Percentiles rank a stretch among this genome's conserved stretches.
phyloP scores from a whole-genome alignment of 495 filamentous ascomycete genomes.

The Neurospora sp. region DNA sequence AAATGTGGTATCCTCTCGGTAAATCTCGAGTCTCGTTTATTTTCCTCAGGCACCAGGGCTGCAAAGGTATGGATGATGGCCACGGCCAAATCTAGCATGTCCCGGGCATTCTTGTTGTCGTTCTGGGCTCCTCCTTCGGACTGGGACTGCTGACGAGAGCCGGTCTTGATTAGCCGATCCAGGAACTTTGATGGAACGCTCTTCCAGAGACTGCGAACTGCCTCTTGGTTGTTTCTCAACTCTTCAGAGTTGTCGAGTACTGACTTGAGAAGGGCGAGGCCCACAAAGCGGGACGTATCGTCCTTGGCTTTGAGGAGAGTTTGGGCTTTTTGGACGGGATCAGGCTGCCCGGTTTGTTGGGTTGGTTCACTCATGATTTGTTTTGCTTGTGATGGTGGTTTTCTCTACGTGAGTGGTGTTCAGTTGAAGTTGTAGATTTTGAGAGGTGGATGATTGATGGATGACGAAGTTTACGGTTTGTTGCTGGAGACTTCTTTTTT shows the following conservation, averaged over 20 bases:
- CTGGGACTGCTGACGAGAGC: slow-evolving; percentile 16
- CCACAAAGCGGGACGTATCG: slow-evolving; percentile 57
- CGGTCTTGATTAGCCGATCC: slow-evolving; percentile 47
- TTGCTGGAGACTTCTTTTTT: too few species aligned
- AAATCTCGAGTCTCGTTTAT: slow-evolving; percentile 32
- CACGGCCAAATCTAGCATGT: slow-evolving; percentile 53
- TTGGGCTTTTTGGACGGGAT: slow-evolving; percentile 31
- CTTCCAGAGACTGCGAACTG: slow-evolving; percentile 37
- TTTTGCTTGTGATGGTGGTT: not conserved
- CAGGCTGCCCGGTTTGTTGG: slow-evolving; percentile 1
- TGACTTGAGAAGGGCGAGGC: slow-evolving; percentile 51
- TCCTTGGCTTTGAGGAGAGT: slow-evolving; percentile 44
- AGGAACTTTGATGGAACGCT: slow-evolving; percentile 48
- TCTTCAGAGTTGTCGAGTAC: slow-evolving; percentile 46
- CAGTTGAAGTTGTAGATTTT: not conserved
- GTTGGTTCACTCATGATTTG: slow-evolving; percentile 8
- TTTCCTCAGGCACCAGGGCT: slow-evolving; percentile 36
- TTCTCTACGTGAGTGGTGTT: not conserved
- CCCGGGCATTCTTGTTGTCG: slow-evolving; percentile 28
- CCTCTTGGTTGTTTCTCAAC: slow-evolving; percentile 28
- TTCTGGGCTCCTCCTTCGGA: not conserved
- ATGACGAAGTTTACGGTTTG: not conserved
- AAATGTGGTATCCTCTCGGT: slow-evolving; percentile 40
- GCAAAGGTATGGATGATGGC: slow-evolving; percentile 50
- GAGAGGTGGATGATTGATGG: not conserved